Base-by-base conservation (phyloP, 257 asterid genomes). In the Linderniella brevidens region DNA sequence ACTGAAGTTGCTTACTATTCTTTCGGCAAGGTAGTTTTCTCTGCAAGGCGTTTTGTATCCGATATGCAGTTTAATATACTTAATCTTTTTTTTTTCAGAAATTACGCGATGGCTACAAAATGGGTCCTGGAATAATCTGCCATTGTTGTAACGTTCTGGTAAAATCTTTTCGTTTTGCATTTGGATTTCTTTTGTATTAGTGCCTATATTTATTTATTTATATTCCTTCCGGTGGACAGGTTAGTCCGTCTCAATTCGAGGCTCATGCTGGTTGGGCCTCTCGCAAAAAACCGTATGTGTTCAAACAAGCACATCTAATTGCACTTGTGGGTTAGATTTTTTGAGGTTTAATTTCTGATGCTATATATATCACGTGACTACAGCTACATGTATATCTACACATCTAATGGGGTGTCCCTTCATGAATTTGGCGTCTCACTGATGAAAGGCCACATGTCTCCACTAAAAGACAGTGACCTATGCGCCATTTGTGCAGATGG, bases 221-320 rank as follows among this genome's bases (percentile, higher is more conserved):
- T 49, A 18, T 63, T 60, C 45, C 50, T 44, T 60, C 37, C 62
- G 44, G 46, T 75, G 75, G 59, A 58, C 88, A 90, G 98, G 88
- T 81, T 66, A 90, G 96, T 64, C 94, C 96, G 49, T 90, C 98
- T 60, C 78, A 65, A 57, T 90, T 90, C 77, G 98, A 90, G 73
- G 92, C 94, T 60, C 98, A 90, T 73, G 96, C 98, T 57, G 98
- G 98, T 58, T 86, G 96, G 94, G 96, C 96, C 49, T 79, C 98
- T 10, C 88, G 98, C 46, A 73, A 72, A 46, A 90, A 79, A 74
- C 98, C 98, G 98, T 90, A 47, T 69, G 98, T 75, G 40, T 67
- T 53, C 48, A 4, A n/a, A n/a, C n/a, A n/a, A n/a, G n/a, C n/a
- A 17, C 14, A 18, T 46, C 11, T 46, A 46, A 13, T 13, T 46